phyloP scores from a whole-genome alignment of 345 rosid species.

The Excoecaria agallocha region DNA sequence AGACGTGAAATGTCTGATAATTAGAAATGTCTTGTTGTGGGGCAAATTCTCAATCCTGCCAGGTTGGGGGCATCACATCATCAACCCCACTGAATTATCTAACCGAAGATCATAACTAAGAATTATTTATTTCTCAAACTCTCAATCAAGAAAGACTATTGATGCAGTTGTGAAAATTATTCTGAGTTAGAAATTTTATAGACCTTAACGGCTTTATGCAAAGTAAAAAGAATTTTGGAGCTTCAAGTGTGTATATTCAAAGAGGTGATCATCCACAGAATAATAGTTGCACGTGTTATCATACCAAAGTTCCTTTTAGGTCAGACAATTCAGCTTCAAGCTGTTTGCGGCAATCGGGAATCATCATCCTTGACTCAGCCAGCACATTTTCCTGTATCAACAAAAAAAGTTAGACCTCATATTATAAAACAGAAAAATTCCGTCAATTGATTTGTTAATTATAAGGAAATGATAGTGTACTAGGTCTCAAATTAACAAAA shows the following conservation, averaged over 20 bases:
- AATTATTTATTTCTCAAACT: neutral
- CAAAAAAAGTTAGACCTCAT: neutral
- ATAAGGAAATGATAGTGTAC: too few relatives aligned
- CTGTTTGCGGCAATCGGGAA: conserved; percentile 87
- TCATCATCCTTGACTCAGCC: conserved; percentile 98
- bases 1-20: neutral
- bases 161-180: neutral
- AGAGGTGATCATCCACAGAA: neutral
- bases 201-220: neutral
- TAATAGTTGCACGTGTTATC: neutral
- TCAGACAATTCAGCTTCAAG: conserved; percentile 74
- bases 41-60: conserved; percentile 1
- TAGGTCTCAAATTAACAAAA: too few relatives aligned
- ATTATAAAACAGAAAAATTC: neutral
- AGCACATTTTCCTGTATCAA: conserved; percentile 80
- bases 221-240: neutral
- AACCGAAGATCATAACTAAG: neutral
- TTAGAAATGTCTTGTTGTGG: neutral
- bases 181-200: neutral
- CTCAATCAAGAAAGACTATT: neutral
- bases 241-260: neutral
- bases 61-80: neutral
- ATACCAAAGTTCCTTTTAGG: conserved; percentile 76
- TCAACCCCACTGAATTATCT: neutral
- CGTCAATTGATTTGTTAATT: too few relatives aligned